Percentiles rank a stretch among this genome's conserved stretches.
Conservation (phyloP, 2,329 filamentous ascomycete species). For the Kalaharituber pfeilii region DNA sequence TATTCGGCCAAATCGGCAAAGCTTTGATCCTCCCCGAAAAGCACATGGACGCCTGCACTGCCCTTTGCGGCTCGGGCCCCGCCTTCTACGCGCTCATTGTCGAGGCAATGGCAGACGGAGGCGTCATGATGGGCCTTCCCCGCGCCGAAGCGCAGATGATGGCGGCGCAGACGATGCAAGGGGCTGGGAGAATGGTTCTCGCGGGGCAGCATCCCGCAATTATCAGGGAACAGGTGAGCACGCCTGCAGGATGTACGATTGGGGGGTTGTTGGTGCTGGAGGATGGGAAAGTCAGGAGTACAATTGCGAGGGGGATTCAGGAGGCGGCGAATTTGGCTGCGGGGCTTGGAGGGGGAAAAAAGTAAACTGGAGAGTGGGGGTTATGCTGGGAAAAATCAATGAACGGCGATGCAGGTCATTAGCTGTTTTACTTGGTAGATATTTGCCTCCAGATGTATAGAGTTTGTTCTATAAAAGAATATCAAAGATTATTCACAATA, state of each 20-base stretch:
- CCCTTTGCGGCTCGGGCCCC: slow-evolving; percentile 56
- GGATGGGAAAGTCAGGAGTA: slow-evolving; percentile 46
- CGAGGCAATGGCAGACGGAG: slow-evolving; percentile 59
- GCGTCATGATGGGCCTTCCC: slow-evolving; percentile 61
- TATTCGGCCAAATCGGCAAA: slow-evolving; percentile 57
- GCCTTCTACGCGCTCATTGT: slow-evolving; percentile 61
- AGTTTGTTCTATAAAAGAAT: no score
- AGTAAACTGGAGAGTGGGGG: slow-evolving; percentile 5
- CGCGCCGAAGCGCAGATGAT: slow-evolving; percentile 55
- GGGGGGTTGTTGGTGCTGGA: slow-evolving; percentile 56
- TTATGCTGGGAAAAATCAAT: no score
- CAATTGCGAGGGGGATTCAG: slow-evolving; percentile 30
- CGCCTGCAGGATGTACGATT: slow-evolving; percentile 62
- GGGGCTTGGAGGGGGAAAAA: slow-evolving; percentile 19
- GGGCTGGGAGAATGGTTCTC: slow-evolving; percentile 51
- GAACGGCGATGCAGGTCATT: no score
- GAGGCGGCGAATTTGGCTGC: slow-evolving; percentile 33
- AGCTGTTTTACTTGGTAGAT: no score
- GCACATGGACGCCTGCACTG: slow-evolving; percentile 56
- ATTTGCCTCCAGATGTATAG: no score
- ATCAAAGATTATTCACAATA: no score
- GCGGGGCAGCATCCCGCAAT: slow-evolving; percentile 57
- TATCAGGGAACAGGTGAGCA: slow-evolving; percentile 57
- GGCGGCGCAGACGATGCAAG: slow-evolving; percentile 64
- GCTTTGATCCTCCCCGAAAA: slow-evolving; percentile 48